Conservation (phyloP, 2,329 filamentous ascomycete genomes). For the Fusarium austroafricanum region DNA sequence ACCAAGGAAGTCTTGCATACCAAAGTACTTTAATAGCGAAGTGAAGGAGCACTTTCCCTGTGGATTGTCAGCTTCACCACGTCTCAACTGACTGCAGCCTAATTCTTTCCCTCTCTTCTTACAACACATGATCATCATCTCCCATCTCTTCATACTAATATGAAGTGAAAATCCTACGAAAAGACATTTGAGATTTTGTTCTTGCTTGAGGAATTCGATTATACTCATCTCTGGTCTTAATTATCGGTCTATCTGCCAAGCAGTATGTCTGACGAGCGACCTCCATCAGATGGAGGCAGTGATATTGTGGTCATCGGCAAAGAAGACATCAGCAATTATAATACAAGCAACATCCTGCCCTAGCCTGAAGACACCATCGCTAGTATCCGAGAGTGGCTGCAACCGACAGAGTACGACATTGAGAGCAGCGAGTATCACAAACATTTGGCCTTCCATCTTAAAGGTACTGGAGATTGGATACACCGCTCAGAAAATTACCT, state of each 20-base stretch:
- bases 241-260: not conserved
- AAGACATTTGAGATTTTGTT: not conserved
- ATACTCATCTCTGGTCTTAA: not conserved
- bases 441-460: slow-evolving; percentile 27
- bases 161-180: not conserved
- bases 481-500: slow-evolving; percentile 6
- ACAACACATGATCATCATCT: not conserved
- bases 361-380: slow-evolving; percentile 42
- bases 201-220: accelerated
- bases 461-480: slow-evolving; percentile 33
- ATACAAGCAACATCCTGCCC: slow-evolving; percentile 49
- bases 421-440: slow-evolving; percentile 37
- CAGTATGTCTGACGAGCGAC: not conserved
- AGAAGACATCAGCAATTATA: slow-evolving; percentile 48
- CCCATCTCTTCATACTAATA: not conserved
- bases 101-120: not conserved
- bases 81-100: not conserved
- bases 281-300: slow-evolving; percentile 12
- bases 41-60: not conserved
- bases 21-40: too few species aligned
- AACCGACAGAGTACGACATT: slow-evolving; percentile 32
- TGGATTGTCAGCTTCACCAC: not conserved
- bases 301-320: slow-evolving; percentile 22
- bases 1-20: not conserved
- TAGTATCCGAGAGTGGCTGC: slow-evolving; percentile 33